Evolutionary conservation across 805 yeast species (phyloP).

Genomic region (Yarrowia sp.): DNA sequence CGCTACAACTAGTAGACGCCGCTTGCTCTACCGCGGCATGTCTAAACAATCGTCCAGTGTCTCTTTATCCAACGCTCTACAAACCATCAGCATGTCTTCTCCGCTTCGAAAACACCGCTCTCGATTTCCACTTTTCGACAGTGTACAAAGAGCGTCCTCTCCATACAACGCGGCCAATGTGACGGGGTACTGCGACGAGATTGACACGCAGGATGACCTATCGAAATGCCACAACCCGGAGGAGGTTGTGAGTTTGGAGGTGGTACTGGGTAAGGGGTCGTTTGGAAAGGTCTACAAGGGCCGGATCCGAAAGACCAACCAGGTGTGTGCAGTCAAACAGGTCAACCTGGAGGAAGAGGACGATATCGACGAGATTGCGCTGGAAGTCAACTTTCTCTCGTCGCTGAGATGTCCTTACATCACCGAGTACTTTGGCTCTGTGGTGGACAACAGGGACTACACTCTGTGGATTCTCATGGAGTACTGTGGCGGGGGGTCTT

Average conservation of each 20-base stretch:
- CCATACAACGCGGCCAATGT: neutral
- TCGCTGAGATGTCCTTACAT: slow-evolving; percentile 62
- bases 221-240: slow-evolving; percentile 6
- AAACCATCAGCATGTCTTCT: slow-evolving; percentile 10
- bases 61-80: neutral
- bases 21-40: slow-evolving; percentile 3
- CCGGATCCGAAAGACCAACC: slow-evolving; percentile 40
- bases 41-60: slow-evolving; percentile 10
- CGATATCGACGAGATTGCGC: slow-evolving; percentile 64
- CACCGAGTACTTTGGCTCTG: slow-evolving; percentile 67
- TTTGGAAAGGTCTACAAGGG: slow-evolving; percentile 35
- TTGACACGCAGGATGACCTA: slow-evolving; percentile 1
- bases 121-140: slow-evolving; percentile 13
- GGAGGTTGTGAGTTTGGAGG: neutral
- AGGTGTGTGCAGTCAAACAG: slow-evolving; percentile 76
- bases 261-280: slow-evolving; percentile 33
- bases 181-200: neutral
- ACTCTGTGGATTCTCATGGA: slow-evolving; percentile 94
- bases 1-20: neutral
- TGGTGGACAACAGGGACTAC: slow-evolving; percentile 60
- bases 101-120: neutral
- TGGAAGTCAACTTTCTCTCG: slow-evolving; percentile 75
- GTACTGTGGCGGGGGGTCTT: slow-evolving; percentile 92
- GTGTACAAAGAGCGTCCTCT: slow-evolving; percentile 4
- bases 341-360: slow-evolving; percentile 74